A percentile compares a stretch with the other conserved stretches of the same genome.
Conservation (phyloP, 306 rosid species). For the Vicia villosa region DNA sequence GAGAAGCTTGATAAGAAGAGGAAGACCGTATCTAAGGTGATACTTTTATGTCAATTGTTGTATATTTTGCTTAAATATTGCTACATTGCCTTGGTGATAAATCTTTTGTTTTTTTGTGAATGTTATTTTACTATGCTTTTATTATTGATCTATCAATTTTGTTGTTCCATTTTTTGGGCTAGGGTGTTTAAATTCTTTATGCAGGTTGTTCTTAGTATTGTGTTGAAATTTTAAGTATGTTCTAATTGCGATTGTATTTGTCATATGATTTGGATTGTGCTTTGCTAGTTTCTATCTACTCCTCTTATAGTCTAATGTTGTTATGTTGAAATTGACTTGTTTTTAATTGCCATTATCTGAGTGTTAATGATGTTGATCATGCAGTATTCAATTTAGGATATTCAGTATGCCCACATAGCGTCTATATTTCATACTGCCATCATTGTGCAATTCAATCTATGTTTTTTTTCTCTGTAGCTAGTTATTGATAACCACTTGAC, state of each 20-base stretch:
- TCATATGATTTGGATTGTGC: neutral
- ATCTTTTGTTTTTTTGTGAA: neutral
- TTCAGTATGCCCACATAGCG: neutral
- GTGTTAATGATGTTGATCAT: neutral
- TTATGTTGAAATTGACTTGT: neutral
- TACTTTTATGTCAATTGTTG: neutral
- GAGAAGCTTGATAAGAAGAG: conserved; percentile 24
- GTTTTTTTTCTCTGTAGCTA: neutral
- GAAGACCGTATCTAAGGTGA: conserved; percentile 11
- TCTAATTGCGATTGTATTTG: neutral
- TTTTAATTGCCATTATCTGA: neutral
- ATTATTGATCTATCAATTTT: neutral
- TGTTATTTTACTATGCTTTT: neutral
- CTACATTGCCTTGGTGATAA: neutral
- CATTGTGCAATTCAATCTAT: neutral
- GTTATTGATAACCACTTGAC: neutral
- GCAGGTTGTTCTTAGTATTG: neutral
- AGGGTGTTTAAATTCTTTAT: neutral
- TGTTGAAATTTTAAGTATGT: neutral
- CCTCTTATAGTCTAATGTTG: neutral
- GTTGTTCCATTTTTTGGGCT: neutral
- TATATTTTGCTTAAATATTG: neutral
- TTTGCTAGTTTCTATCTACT: neutral
- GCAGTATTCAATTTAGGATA: neutral
- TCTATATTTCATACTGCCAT: no score